These are phyloP conservation scores for Ramalina peruviana DNA, from an alignment of 495 filamentous ascomycete species.

Conservation along the genomic window DNA sequence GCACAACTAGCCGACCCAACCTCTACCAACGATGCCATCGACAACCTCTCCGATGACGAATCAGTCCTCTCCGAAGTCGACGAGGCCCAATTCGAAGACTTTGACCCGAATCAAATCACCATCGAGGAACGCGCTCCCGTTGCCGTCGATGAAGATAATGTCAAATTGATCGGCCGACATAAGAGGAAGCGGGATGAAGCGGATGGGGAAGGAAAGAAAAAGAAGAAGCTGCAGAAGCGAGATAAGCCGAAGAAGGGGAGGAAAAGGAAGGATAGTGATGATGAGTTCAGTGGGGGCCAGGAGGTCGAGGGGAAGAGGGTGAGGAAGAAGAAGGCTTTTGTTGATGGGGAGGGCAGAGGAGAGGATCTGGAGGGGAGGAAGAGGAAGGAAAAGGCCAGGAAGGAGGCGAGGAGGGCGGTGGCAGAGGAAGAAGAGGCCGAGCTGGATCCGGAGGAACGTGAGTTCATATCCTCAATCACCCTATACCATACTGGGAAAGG, in stretches of 20 bases:
- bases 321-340: conserved; percentile 28
- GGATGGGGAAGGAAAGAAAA: conserved; percentile 36
- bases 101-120: conserved; percentile 63
- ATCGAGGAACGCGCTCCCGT: conserved; percentile 64
- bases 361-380: conserved; percentile 18
- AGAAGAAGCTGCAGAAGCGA: conserved; percentile 54
- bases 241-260: conserved; percentile 61
- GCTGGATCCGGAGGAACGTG: conserved; percentile 40
- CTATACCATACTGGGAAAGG: neutral
- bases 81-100: conserved; percentile 84
- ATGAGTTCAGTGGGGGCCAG: conserved; percentile 41
- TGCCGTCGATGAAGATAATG: conserved; percentile 77
- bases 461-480: conserved; percentile 5
- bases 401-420: conserved; percentile 19
- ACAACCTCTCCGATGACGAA: conserved; percentile 55
- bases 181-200: conserved; percentile 68
- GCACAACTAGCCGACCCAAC: conserved; percentile 23
- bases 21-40: conserved; percentile 10
- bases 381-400: conserved; percentile 30
- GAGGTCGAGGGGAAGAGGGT: conserved; percentile 39
- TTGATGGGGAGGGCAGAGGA: conserved; percentile 27
- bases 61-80: conserved; percentile 91
- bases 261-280: conserved; percentile 37
- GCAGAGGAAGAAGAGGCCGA: conserved; percentile 51
- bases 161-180: conserved; percentile 56